Evolutionary conservation across 179 eudicot species (phyloP), one percentile per base, ranked within the genome.

Genomic region (Nepenthes alata): DNA sequence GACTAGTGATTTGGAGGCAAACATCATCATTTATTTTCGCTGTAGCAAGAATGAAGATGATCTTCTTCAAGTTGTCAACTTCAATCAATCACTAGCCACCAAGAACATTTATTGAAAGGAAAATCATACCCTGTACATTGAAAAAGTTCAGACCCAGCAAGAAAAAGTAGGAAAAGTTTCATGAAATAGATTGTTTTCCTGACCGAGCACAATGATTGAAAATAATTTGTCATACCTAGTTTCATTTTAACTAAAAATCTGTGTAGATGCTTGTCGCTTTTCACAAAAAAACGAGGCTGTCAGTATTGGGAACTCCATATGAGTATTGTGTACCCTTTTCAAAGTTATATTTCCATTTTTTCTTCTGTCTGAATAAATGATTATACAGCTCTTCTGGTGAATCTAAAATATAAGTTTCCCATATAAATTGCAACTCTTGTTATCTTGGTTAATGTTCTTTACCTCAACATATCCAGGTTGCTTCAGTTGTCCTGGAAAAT

Each of bases 401-500:
- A 4, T n/a, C 34, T 8, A 11, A 16, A 54, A 54, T 13, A 7
- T 5, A 34, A 25, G 25, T 25, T 25, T 25, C 25, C 25, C 25
- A 25, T 25, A 25, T 25, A 25, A 25, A 25, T 25, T 25, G 37
- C 9, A 8, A 14, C 44, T 64, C 9, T 14, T 11, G 48, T 35
- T 6, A 25, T 3, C 51, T 64, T 53, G 54, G 67, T 64, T 35
- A 49, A 41, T 55, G 12, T 37, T 47, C 12, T 52, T 10, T 11
- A 45, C 59, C 41, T 70, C 14, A 67, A 55, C 51, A 44, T 61
- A n/a, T 49, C 67, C 78, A 94, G 99, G 85, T 94, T 76, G 91
- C 84, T 64, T 78, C 86, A 49, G 88, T 77, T 34, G 88, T 90
- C 63, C 72, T 94, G 76, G 97, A 90, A 78, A 94, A 90, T 71